Conservation (phyloP, 176 grass and related monocot species). For the Eleusine indica region DNA sequence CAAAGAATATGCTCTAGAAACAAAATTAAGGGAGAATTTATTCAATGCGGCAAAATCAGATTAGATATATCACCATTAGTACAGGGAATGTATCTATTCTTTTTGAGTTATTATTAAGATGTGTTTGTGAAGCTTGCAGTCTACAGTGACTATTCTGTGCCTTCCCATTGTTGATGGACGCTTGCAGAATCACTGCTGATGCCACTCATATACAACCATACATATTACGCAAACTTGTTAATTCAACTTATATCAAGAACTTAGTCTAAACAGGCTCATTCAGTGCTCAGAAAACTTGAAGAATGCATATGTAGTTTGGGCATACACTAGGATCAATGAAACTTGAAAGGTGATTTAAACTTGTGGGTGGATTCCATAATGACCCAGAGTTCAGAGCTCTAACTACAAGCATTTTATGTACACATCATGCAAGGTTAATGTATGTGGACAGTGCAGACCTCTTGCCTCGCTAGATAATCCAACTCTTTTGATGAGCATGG, state of each 20-base stretch:
- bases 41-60: conserved; percentile 12
- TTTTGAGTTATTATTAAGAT: conserved; percentile 5
- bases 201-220: not conserved
- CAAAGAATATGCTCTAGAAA: conserved; percentile 11
- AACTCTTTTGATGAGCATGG: conserved; percentile 96
- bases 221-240: not conserved
- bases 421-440: conserved; percentile 22
- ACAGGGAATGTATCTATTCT: not conserved
- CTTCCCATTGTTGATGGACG: not conserved
- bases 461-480: conserved; percentile 88
- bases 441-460: conserved; percentile 54
- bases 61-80: conserved; percentile 26
- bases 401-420: not conserved
- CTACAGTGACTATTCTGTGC: not conserved
- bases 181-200: conserved; percentile 6
- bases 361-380: not conserved
- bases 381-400: not conserved
- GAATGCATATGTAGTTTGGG: conserved; percentile 3
- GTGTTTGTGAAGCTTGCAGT: not conserved
- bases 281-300: conserved; percentile 12
- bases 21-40: conserved; percentile 10
- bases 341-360: not conserved
- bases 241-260: conserved; percentile 26
- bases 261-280: conserved; percentile 16
- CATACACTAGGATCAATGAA: not conserved